Evolutionary conservation across 2,329 filamentous ascomycete genomes (phyloP).

Genomic region (Stachybotrys echinatus): DNA sequence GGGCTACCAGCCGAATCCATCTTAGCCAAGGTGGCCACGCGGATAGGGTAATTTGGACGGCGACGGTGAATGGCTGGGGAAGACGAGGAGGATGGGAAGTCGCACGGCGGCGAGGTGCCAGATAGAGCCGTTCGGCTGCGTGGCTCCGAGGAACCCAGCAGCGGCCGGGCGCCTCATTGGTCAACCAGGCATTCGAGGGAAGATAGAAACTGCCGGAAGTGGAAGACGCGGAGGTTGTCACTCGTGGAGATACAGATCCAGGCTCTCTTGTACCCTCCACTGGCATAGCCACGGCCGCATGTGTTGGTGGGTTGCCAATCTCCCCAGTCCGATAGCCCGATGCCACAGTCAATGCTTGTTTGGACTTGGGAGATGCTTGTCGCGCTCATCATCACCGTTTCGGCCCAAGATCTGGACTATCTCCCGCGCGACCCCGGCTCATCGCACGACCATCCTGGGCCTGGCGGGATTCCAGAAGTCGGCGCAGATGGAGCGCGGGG

Average conservation of each 20-base stretch:
- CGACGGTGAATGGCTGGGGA: background rate
- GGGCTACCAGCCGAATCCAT: background rate
- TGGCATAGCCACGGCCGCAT: background rate
- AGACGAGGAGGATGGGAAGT: background rate
- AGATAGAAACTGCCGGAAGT: background rate
- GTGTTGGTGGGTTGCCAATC: background rate
- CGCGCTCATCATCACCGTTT: background rate
- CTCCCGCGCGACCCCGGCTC: background rate
- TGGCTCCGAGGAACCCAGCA: conserved; percentile 1
- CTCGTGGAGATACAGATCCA: background rate
- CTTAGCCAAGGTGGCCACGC: background rate
- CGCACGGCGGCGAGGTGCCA: background rate
- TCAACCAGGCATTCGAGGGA: background rate
- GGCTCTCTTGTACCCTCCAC: background rate
- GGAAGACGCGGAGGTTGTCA: background rate
- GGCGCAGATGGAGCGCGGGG: background rate
- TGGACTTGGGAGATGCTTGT: background rate
- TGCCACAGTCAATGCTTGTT: background rate
- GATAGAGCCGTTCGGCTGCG: background rate
- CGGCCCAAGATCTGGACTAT: background rate
- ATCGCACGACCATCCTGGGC: background rate
- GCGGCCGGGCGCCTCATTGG: background rate
- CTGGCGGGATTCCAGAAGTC: background rate
- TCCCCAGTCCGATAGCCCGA: background rate
- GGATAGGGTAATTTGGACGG: background rate